Conservation (phyloP, 2,329 filamentous ascomycete species). For the Xylaria sp. region DNA sequence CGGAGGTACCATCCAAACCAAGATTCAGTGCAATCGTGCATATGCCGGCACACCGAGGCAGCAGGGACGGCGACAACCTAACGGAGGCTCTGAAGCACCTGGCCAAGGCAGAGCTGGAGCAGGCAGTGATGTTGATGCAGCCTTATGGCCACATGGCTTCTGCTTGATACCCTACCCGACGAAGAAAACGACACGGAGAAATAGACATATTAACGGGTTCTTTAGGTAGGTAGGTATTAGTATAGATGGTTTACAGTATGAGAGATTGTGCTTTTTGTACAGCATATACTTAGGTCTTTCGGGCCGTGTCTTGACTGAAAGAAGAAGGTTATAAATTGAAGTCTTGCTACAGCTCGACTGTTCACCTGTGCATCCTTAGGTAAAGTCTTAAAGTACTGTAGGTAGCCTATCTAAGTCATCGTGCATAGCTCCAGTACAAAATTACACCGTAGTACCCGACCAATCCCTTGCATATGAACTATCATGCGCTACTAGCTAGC, state of each 20-base stretch:
- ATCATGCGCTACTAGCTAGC: slow-evolving; percentile 20
- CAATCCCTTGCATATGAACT: slow-evolving; percentile 15
- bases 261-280: no score
- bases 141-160: slow-evolving; percentile 7
- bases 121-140: slow-evolving; percentile 13
- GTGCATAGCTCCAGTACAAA: not conserved
- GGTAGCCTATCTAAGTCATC: not conserved
- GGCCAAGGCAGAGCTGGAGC: slow-evolving; percentile 1
- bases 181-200: not conserved
- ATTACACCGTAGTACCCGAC: not conserved
- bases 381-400: not conserved
- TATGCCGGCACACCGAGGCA: not conserved
- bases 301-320: no score
- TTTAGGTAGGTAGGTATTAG: no score
- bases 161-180: not conserved
- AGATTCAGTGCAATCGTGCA: not conserved
- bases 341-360: not conserved
- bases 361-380: not conserved
- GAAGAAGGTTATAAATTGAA: not conserved
- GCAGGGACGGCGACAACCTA: not conserved
- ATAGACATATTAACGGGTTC: no score
- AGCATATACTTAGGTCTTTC: not conserved
- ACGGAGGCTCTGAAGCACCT: not conserved
- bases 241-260: not conserved
- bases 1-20: slow-evolving; percentile 1